phyloP scores from a whole-genome alignment of 2,329 filamentous ascomycete genomes.

The Pyricularia sp. region DNA sequence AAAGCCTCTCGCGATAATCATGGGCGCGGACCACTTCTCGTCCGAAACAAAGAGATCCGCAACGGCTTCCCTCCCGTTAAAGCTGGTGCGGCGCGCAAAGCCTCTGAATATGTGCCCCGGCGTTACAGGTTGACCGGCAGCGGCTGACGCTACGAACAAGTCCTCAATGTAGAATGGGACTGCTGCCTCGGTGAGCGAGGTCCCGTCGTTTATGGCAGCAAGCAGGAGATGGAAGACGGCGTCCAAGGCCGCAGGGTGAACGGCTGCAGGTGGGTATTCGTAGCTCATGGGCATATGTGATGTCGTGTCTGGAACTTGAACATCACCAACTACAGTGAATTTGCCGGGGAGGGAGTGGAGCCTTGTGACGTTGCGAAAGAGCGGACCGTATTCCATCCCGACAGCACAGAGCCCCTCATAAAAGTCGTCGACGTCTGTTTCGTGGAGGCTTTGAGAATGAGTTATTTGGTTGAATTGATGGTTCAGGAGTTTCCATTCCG shows the following conservation, averaged over 20 bases:
- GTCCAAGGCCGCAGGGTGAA: slow-evolving; percentile 49
- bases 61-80: not conserved
- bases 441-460: slow-evolving; percentile 16
- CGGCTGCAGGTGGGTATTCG: slow-evolving; percentile 38
- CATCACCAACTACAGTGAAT: slow-evolving; percentile 17
- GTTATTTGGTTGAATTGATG: slow-evolving; percentile 26
- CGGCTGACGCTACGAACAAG: slow-evolving; percentile 29
- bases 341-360: not conserved
- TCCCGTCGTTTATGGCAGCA: slow-evolving; percentile 23
- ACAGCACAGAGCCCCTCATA: slow-evolving; percentile 40
- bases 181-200: slow-evolving; percentile 25
- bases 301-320: slow-evolving; percentile 38
- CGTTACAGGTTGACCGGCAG: not conserved
- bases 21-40: not conserved
- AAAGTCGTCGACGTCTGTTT: slow-evolving; percentile 14
- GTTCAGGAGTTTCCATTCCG: slow-evolving; percentile 18
- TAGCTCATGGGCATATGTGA: slow-evolving; percentile 42
- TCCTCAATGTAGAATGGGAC: slow-evolving; percentile 36
- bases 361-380: not conserved
- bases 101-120: not conserved
- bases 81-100: not conserved
- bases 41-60: not conserved
- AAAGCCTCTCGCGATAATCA: not conserved
- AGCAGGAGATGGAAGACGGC: slow-evolving; percentile 45
- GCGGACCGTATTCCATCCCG: slow-evolving; percentile 29